Conservation (phyloP, 2,329 filamentous ascomycete species). For the Neofusicoccum sp. region DNA sequence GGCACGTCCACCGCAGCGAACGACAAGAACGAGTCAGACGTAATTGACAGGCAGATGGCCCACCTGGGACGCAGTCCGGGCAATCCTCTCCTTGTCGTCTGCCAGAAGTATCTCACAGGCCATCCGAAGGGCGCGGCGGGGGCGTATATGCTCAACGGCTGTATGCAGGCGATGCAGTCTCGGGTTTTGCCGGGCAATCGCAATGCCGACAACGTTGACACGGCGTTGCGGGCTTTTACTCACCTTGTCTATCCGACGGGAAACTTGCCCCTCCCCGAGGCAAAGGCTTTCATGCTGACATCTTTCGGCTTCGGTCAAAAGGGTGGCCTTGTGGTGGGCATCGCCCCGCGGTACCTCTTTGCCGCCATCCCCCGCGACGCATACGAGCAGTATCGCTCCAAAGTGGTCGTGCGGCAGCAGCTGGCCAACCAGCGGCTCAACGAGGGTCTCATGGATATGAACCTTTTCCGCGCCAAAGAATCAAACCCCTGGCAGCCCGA, state of each 20-base stretch:
- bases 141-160: conserved; percentile 41
- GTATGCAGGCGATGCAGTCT: conserved; percentile 35
- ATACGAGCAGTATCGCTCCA: neutral
- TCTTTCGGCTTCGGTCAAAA: conserved; percentile 50
- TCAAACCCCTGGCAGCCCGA: neutral
- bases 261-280: conserved; percentile 22
- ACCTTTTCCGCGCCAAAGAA: neutral
- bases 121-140: conserved; percentile 40
- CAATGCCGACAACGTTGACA: conserved; percentile 40
- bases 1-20: conserved; percentile 42
- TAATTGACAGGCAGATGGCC: conserved; percentile 36
- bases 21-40: conserved; percentile 41
- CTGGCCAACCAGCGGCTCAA: neutral
- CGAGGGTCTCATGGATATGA: neutral
- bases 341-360: conserved; percentile 34
- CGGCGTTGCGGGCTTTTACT: conserved; percentile 25
- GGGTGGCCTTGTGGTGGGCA: conserved; percentile 38
- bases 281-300: conserved; percentile 42
- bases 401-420: neutral
- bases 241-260: conserved; percentile 35
- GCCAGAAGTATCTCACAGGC: conserved; percentile 38
- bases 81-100: conserved; percentile 33
- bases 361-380: neutral
- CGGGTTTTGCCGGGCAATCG: conserved; percentile 38
- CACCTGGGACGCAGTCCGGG: conserved; percentile 37